Evolutionary conservation across 2,329 filamentous ascomycete genomes (phyloP), one percentile per base, ranked within the genome.

Genomic region (Aspergillus hiratsukae): DNA sequence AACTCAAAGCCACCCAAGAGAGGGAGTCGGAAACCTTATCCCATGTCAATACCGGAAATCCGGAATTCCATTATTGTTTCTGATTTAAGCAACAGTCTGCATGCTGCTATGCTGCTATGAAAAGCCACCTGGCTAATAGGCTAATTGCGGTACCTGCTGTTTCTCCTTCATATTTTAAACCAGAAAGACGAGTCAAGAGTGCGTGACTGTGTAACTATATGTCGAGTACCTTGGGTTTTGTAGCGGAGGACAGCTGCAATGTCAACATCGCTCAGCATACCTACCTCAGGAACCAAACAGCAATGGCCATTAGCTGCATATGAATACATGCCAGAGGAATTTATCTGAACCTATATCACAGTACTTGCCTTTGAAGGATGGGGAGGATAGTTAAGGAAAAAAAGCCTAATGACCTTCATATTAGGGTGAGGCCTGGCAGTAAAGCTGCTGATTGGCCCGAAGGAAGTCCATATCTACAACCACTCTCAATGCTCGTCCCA

Each of bases 401-500:
- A 37, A 17, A n/a, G n/a, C 31, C 14, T 35, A 17, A 17, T 17
- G 31, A 14, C 6, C 31, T 17, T n/a, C 6, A 14, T 37, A 27
- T 41, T 35, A 23, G 31, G 45, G 50, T 55, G 61, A 58, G 61
- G 61, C 55, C 40, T 29, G 23, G 17, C 27, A 23, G 25, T 25
- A 35, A 14, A 9, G 10, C 10, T 48, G 53, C 45, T 69, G 63
- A 70, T 71, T 70, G 68, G 69, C 43, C 43, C 50, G 29, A 25
- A 8, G 27, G 21, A 46, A 25, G 10, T 11, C 21, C 23, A n/a
- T 69, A 69, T 69, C 67, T 69, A 66, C 64, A 64, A 56, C 66
- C 67, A 67, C 61, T 68, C 57, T 51, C 52, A 14, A 23, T 48
- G 31, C 54, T n/a, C 19, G 25, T 35, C 49, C n/a, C 48, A 43